Base-by-base conservation (phyloP, 2,329 filamentous ascomycete species). In the Verticillium albo-atrum region DNA sequence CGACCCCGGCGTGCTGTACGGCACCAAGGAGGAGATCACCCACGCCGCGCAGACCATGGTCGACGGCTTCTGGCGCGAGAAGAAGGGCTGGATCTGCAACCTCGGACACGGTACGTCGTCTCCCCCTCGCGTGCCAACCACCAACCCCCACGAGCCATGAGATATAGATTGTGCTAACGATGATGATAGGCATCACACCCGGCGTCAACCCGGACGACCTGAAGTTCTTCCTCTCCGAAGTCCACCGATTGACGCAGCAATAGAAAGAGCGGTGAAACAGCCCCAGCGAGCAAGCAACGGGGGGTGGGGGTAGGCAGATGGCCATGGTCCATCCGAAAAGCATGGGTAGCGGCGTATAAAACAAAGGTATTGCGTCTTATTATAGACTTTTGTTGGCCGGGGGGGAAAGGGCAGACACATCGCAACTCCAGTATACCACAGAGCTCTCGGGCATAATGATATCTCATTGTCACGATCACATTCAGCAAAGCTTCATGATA, bases 51-150 rank as follows among this genome's bases (percentile, higher is more conserved):
- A 94, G 75, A 81, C 88, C 54, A 97, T 97, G 90, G 91, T 96
- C 1, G 79, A 87, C 62, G 94, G 94, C 0, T 99, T 98, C 61
- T 87, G 86, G 72, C 87, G 88, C 63, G 89, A 89, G 58, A 94
- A 92, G 75, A 87, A 93, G 74, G 91, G 94, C 47, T 99, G 95
- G 94, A 98, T 99, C 67, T 92, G 91, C 54, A 99, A 99, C 73
- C 82, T 99, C 63, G 95, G 95, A 9, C 95, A 99, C 72, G 95
- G 95, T 91, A 83, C 70, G 86, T 74, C 2, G 6, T 30, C 20
- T 28, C 10, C 28, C 17, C 34, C 17, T 32, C 30, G 9, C 30
- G 3, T 12, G 30, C 9, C 9, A n/a, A 12, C 30, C 30, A 7
- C 30, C 30, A 12, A 7, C 30, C 3, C 28, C 28, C 28, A n/a